phyloP scores from a whole-genome alignment of 148 eudicot species.

The Hydrangea macrophylla region DNA sequence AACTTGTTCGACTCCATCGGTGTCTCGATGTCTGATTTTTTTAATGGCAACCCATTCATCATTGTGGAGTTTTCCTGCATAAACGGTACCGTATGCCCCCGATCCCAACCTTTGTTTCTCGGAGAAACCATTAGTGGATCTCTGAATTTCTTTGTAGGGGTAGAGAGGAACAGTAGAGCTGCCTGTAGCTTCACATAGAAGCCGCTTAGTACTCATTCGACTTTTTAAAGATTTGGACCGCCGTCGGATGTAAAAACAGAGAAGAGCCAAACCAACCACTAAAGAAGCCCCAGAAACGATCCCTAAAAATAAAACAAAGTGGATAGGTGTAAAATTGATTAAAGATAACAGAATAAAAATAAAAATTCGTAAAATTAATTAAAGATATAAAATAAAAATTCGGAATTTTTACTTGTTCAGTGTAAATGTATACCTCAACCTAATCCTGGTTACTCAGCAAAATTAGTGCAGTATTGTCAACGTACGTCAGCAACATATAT shows the following conservation, averaged over 20 bases:
- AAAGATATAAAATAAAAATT: too few species aligned
- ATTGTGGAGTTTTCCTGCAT: constrained; percentile 30
- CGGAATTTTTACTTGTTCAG: too few species aligned
- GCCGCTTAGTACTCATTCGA: constrained; percentile 16
- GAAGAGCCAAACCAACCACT: constrained; percentile 32
- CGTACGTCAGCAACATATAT: too few species aligned
- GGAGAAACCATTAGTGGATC: constrained; percentile 31
- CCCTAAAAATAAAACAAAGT: constrained; percentile 32
- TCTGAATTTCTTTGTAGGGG: constrained; percentile 26
- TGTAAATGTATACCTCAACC: too few species aligned
- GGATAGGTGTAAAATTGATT: too few species aligned
- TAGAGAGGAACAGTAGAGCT: constrained; percentile 27
- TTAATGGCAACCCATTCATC: constrained; percentile 33
- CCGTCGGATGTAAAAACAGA: constrained; percentile 29
- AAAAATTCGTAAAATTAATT: too few species aligned
- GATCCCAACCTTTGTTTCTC: constrained; percentile 28
- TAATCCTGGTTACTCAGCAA: too few species aligned
- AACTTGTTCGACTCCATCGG: constrained; percentile 20
- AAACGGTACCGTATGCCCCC: constrained; percentile 39
- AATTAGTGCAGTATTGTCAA: too few species aligned
- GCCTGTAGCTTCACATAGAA: constrained; percentile 32
- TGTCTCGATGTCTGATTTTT: constrained; percentile 23
- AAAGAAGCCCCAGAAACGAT: constrained; percentile 37
- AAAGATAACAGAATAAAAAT: too few species aligned
- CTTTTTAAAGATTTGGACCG: constrained; percentile 14